Conservation (phyloP, 108 stramenopile species). For the Heterococcus sp. region DNA sequence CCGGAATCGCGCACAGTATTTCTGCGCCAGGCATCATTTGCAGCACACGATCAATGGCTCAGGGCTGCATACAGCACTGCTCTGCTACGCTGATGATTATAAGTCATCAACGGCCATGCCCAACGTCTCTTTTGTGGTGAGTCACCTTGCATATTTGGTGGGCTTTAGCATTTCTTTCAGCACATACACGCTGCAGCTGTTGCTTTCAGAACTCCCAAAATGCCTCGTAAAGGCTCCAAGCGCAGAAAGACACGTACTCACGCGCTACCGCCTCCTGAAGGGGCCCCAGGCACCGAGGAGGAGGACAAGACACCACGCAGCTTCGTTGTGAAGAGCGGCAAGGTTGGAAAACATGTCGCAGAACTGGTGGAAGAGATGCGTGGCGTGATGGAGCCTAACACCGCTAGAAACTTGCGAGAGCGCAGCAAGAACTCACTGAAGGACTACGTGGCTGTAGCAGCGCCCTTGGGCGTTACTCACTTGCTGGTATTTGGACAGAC, state of each 20-base stretch:
- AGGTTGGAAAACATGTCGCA: conserved; percentile 49
- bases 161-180: too few relatives aligned
- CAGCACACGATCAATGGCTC: too few relatives aligned
- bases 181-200: too few relatives aligned
- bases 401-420: conserved; percentile 77
- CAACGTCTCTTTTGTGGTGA: too few relatives aligned
- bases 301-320: conserved; percentile 49
- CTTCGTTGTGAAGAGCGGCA: conserved; percentile 50
- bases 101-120: too few relatives aligned
- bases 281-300: conserved; percentile 10
- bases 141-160: too few relatives aligned
- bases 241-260: conserved; percentile 31
- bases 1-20: too few relatives aligned
- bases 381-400: conserved; percentile 89
- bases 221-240: neutral
- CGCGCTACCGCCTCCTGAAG: conserved; percentile 14
- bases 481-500: conserved; percentile 85
- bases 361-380: conserved; percentile 84
- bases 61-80: too few relatives aligned
- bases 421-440: conserved; percentile 62
- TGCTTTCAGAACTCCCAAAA: too few relatives aligned
- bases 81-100: too few relatives aligned
- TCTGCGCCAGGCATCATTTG: too few relatives aligned
- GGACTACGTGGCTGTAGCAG: conserved; percentile 66
- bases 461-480: conserved; percentile 86